phyloP scores from a whole-genome alignment of 148 eudicot genomes.

The Amaranthus cruentus region DNA sequence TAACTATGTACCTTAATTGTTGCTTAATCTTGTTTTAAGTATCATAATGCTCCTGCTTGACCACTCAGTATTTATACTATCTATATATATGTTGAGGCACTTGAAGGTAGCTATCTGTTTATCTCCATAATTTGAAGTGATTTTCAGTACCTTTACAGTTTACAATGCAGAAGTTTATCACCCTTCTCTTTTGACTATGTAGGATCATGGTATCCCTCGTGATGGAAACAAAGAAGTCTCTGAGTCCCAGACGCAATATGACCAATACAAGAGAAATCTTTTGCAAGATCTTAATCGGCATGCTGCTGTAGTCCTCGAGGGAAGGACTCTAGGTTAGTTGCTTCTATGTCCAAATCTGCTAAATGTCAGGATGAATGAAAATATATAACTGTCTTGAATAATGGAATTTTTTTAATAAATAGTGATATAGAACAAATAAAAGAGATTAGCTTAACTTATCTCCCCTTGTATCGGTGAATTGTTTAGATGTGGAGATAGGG shows the following conservation, averaged over 20 bases:
- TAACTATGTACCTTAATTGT: conserved; percentile 6
- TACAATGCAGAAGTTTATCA: conserved; percentile 4
- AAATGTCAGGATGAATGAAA: not conserved
- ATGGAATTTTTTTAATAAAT: not conserved
- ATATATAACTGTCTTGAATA: not conserved
- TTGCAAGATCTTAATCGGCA: conserved; percentile 85
- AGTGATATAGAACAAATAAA: not conserved
- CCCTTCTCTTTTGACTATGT: conserved; percentile 14
- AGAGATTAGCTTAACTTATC: not conserved
- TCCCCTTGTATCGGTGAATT: not conserved
- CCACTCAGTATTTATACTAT: not conserved
- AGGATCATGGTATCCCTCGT: conserved; percentile 83
- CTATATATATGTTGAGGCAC: not conserved
- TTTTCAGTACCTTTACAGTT: not conserved
- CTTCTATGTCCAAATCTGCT: conserved; percentile 9
- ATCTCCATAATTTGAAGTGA: conserved; percentile 1
- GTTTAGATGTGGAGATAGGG: conserved; percentile 61
- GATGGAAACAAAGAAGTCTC: conserved; percentile 48
- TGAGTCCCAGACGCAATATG: conserved; percentile 60
- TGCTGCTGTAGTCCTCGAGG: conserved; percentile 96
- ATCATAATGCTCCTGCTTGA: not conserved
- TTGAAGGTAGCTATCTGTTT: not conserved
- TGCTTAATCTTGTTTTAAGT: not conserved
- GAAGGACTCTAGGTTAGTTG: conserved; percentile 72
- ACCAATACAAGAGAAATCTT: conserved; percentile 67